Evolutionary conservation across 192 early-diverging fungal genomes (phyloP), one percentile per base, ranked within the genome.

Genomic region (Dimargaris verticillata): DNA sequence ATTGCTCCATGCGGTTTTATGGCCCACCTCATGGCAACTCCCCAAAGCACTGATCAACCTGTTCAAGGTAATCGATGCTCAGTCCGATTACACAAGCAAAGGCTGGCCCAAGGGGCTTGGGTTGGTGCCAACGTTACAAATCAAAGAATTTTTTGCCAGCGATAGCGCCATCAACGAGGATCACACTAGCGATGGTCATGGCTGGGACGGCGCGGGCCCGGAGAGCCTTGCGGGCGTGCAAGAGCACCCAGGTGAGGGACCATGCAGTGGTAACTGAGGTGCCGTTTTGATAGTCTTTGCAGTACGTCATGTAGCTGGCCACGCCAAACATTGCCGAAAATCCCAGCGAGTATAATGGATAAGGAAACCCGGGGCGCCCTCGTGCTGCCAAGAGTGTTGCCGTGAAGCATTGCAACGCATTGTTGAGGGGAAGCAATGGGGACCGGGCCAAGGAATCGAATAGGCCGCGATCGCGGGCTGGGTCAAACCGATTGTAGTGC

Each of bases 361-460:
- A 11, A 13, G 55, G 55, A 41, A 58, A 28, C 28, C 55, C 55
- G 9, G 55, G 55, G 4, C 28, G 28, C 41, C 22, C 18, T 2
- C 55, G 55, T 9, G 22, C 17, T 10, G 55, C 55, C 38, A 58
- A 18, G 12, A 13, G 26, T 25, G 29, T 13, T 14, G 55, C 28
- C 9, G 55, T 42, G 15, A 58, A 41, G 41, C 55, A 58, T 25
- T 13, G 15, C 18, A 28, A 18, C 41, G 55, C 18, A 22, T 58
- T 58, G 29, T 25, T 22, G 28, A 25, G 41, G 12, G 55, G 15
- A 15, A 38, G 22, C 14, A 38, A 58, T 18, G 55, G 55, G 0
- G 55, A 58, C 26, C 55, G 55, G 17, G 55, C 55, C 38, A 11
- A 41, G 2, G 15, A 10, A 58, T 58, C 55, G 29, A 58, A 38